These are phyloP conservation scores for Dittrichia graveolens DNA, from an alignment of 129 eudicot species.

Conservation along the genomic window DNA sequence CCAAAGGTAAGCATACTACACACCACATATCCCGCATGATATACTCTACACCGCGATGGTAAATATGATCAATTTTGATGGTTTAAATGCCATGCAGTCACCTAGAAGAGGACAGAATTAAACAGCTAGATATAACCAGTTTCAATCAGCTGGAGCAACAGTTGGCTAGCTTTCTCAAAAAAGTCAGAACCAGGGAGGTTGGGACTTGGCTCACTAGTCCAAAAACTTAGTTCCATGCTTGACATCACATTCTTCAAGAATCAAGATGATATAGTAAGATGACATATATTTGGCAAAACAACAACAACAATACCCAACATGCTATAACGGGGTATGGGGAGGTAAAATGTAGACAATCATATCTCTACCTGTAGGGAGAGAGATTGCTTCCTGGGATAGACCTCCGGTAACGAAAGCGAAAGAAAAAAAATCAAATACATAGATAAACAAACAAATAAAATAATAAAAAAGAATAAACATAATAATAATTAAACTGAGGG, in stretches of 20 bases:
- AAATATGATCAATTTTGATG: neutral
- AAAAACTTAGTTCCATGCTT: constrained; percentile 8
- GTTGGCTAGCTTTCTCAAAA: constrained; percentile 24
- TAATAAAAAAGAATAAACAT: too few relatives aligned
- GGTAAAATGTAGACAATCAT: too few relatives aligned
- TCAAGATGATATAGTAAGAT: too few relatives aligned
- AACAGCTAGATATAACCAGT: constrained; percentile 23
- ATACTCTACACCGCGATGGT: neutral
- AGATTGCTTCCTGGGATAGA: too few relatives aligned
- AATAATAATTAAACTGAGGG: too few relatives aligned
- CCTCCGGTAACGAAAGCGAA: too few relatives aligned
- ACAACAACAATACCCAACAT: too few relatives aligned
- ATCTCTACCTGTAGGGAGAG: too few relatives aligned
- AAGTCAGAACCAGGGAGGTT: constrained; percentile 33
- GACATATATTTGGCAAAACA: too few relatives aligned
- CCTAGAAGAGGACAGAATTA: constrained; percentile 24
- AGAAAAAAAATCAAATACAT: too few relatives aligned
- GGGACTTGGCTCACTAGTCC: neutral
- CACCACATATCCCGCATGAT: neutral
- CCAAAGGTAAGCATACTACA: constrained; percentile 22
- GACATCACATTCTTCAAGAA: neutral
- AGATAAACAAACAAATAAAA: too few relatives aligned
- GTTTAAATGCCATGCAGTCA: constrained; percentile 25
- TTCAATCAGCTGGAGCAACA: constrained; percentile 29
- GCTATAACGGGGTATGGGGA: too few relatives aligned